A percentile compares a stretch with the other conserved stretches of the same genome.
These are phyloP conservation scores for Monascus ruber DNA, from an alignment of 2,329 filamentous ascomycete genomes.

Conservation along the genomic window DNA sequence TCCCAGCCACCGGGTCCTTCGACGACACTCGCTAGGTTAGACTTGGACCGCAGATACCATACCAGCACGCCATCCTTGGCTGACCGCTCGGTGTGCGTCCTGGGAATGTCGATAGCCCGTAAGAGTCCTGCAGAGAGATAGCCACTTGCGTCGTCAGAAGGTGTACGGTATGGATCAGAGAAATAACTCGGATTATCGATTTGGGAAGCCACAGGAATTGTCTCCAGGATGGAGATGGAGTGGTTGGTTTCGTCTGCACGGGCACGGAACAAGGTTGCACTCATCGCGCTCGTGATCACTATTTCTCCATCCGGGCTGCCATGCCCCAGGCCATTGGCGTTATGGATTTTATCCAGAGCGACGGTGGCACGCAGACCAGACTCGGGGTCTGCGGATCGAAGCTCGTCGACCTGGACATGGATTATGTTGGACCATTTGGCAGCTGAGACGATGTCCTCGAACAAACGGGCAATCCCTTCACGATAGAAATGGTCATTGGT, in stretches of 20 bases:
- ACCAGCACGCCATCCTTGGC: slow-evolving; percentile 37
- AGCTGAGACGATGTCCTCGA: slow-evolving; percentile 37
- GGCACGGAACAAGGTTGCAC: slow-evolving; percentile 38
- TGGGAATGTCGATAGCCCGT: slow-evolving; percentile 27
- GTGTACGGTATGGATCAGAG: slow-evolving; percentile 39
- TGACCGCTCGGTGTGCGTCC: slow-evolving; percentile 18
- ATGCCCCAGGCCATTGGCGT: slow-evolving; percentile 47
- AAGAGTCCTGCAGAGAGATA: slow-evolving; percentile 42
- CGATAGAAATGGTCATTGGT: slow-evolving; percentile 50
- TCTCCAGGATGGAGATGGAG: slow-evolving; percentile 32
- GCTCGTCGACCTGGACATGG: slow-evolving; percentile 29
- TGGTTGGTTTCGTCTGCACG: slow-evolving; percentile 12
- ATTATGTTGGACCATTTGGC: slow-evolving; percentile 42
- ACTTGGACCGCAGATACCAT: slow-evolving; percentile 30
- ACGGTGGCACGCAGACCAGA: slow-evolving; percentile 33
- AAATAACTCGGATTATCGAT: slow-evolving; percentile 52
- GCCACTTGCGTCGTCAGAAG: slow-evolving; percentile 39
- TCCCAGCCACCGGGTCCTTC: slow-evolving; percentile 24
- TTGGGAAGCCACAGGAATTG: slow-evolving; percentile 33
- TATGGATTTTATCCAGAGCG: slow-evolving; percentile 37
- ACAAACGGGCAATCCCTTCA: slow-evolving; percentile 33
- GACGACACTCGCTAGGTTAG: not conserved
- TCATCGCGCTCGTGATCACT: slow-evolving; percentile 28
- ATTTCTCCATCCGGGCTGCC: slow-evolving; percentile 28
- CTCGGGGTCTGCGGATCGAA: slow-evolving; percentile 13